Evolutionary conservation across 345 rosid genomes (phyloP).

Genomic region (Gossypium sturtianum): DNA sequence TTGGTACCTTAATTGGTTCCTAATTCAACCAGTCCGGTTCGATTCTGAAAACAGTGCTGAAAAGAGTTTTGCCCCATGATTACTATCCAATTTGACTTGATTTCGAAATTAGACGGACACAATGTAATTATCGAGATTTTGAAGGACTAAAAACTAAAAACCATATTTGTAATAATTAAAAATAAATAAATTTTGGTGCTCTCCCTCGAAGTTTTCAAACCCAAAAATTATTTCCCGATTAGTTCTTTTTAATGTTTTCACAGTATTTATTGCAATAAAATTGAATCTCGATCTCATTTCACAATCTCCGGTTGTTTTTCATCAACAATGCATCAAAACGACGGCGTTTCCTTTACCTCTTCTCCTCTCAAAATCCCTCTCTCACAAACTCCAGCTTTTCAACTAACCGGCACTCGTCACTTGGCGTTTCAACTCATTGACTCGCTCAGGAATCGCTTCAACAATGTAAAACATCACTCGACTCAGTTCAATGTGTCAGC

Average conservation of each 20-base stretch:
- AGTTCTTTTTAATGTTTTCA: background rate
- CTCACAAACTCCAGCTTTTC: constrained; percentile 20
- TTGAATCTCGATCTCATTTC: background rate
- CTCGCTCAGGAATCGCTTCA: constrained; percentile 31
- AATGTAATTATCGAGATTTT: no score
- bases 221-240: background rate
- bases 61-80: no score
- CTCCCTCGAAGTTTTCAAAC: background rate
- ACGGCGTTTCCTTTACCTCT: constrained; percentile 35
- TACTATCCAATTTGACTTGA: no score
- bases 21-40: no score
- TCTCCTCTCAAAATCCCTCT: constrained; percentile 28
- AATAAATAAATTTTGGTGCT: no score
- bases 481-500: background rate
- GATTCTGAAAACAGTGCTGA: no score
- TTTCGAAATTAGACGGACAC: no score
- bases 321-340: constrained; percentile 27
- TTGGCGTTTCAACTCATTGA: constrained; percentile 25
- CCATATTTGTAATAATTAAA: no score
- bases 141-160: no score
- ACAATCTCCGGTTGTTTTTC: background rate
- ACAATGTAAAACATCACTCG: background rate
- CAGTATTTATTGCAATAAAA: background rate
- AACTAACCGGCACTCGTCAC: constrained; percentile 24
- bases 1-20: no score